A percentile compares a stretch with the other conserved stretches of the same genome.
Evolutionary conservation across 2,329 filamentous ascomycete genomes (phyloP).

Genomic region (Calonectria pauciramosa): DNA sequence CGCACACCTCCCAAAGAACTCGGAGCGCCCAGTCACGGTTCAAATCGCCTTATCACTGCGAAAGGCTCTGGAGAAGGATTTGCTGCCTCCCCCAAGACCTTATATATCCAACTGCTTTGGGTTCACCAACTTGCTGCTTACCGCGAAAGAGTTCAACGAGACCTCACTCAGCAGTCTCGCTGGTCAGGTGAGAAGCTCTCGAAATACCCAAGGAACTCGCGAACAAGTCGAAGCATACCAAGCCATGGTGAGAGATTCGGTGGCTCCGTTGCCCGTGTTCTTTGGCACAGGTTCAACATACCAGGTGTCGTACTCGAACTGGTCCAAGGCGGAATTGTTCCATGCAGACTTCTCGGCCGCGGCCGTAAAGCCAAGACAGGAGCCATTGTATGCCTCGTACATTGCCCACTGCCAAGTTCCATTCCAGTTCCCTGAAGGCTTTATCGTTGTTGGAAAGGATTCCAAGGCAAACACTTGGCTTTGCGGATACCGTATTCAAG

Average conservation of each 20-base stretch:
- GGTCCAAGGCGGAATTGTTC: constrained; percentile 14
- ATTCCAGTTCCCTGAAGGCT: constrained; percentile 26
- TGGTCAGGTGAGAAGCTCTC: neutral
- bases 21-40: neutral
- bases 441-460: constrained; percentile 29
- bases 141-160: constrained; percentile 1
- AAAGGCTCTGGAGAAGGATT: constrained; percentile 4
- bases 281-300: constrained; percentile 8
- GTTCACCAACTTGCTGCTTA: constrained; percentile 8
- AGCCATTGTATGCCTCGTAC: constrained; percentile 6
- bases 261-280: constrained; percentile 11
- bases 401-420: constrained; percentile 23
- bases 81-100: neutral
- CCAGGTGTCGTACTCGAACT: constrained; percentile 17
- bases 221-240: constrained; percentile 28
- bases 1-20: neutral
- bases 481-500: constrained; percentile 24
- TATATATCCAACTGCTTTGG: constrained; percentile 21
- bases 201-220: constrained; percentile 20
- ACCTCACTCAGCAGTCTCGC: neutral
- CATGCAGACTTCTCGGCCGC: constrained; percentile 10
- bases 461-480: constrained; percentile 28
- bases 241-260: constrained; percentile 23
- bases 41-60: constrained; percentile 18
- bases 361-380: neutral